These are phyloP conservation scores for Juglanconis sp. DNA, from an alignment of 2,329 filamentous ascomycete species.

Conservation along the genomic window DNA sequence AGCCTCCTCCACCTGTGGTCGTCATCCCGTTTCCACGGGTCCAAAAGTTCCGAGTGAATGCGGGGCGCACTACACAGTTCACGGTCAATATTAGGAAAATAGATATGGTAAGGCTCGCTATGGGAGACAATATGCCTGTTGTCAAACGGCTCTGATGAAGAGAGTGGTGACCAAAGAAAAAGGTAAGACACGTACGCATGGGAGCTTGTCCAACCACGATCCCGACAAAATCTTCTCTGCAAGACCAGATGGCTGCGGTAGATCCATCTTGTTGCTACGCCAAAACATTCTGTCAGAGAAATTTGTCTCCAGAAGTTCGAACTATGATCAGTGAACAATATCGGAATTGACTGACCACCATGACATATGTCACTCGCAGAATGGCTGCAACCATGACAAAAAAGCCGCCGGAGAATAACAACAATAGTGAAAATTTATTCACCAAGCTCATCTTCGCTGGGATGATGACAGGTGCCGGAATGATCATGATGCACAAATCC, in stretches of 20 bases:
- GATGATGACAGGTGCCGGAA: constrained; percentile 32
- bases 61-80: neutral
- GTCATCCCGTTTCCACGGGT: neutral
- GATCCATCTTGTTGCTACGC: neutral
- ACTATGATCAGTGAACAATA: neutral
- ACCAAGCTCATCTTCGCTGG: constrained; percentile 26
- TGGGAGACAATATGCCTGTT: no score
- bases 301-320: neutral
- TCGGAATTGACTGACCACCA: constrained; percentile 23
- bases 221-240: constrained; percentile 36
- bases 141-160: no score
- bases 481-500: constrained; percentile 29
- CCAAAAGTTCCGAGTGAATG: constrained; percentile 6
- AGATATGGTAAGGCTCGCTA: no score
- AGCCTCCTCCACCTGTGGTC: neutral
- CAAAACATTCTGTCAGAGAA: neutral
- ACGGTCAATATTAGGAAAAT: no score
- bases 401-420: constrained; percentile 31
- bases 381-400: constrained; percentile 32
- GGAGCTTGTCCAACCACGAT: constrained; percentile 35
- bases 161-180: no score
- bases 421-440: constrained; percentile 28
- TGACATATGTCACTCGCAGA: constrained; percentile 27
- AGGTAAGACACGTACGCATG: constrained; percentile 18
- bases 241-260: constrained; percentile 33